These are phyloP conservation scores for Jaltomata sinuosa DNA, from an alignment of 257 asterid species.

Conservation along the genomic window DNA sequence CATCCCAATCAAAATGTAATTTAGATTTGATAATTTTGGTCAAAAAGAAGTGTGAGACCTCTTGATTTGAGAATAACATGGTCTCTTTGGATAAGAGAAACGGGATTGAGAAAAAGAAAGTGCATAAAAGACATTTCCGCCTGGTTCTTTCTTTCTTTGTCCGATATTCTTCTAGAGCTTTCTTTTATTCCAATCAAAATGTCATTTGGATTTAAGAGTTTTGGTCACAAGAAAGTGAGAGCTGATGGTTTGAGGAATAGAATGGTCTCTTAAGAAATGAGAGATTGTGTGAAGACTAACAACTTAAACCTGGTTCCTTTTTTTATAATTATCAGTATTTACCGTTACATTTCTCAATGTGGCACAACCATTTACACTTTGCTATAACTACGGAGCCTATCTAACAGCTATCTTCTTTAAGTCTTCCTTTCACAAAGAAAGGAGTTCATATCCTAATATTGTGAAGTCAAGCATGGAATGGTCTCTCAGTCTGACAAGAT, in stretches of 20 bases:
- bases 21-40: not conserved
- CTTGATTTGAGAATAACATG: not conserved
- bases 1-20: not conserved
- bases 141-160: not conserved
- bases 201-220: not conserved
- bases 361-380: not conserved
- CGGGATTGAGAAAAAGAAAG: not conserved
- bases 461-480: not conserved
- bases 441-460: not conserved
- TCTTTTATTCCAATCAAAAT: not conserved
- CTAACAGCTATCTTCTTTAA: not conserved
- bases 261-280: not conserved
- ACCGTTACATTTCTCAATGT: not conserved
- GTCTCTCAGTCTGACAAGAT: not conserved
- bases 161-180: not conserved
- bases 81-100: not conserved
- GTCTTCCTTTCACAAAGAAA: not conserved
- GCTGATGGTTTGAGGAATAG: not conserved
- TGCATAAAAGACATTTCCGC: not conserved
- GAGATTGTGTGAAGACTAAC: not conserved
- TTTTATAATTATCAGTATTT: not conserved
- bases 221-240: not conserved
- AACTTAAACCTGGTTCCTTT: not conserved
- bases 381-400: not conserved
- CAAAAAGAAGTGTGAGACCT: not conserved